Base-by-base conservation (phyloP, 2,329 filamentous ascomycete species). In the Akanthomyces lecanii region DNA sequence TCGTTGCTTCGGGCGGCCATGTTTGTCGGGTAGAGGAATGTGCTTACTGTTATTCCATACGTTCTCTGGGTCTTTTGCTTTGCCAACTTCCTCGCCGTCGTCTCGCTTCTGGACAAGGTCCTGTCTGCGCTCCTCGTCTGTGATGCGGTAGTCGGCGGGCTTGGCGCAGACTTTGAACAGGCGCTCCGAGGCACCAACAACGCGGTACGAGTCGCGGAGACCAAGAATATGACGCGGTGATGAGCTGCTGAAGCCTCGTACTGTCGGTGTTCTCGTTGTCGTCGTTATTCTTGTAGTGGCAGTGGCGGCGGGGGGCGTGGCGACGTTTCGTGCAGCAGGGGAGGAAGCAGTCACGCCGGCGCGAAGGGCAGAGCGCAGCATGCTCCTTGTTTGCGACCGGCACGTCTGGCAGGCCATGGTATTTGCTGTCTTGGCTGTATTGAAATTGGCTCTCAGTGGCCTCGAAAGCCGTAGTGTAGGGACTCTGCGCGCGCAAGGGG, bases 51-150 rank as follows among this genome's bases (percentile, higher is more conserved):
- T 81, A 74, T 96, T 91, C 94, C 94, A 97, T 42, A 73, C 73
- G 5, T 71, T 75, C 4, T 69, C 67, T 5, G 69, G 62, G 50
- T 71, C 69, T 7, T 73, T 59, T 16, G 75, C 69, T 4, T 67
- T 65, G 18, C 94, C 93, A 55, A 98, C 74, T 74, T 98, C 91
- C 74, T 96, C 90, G 10, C 92, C 93, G 38, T 89, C 87, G 60
- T 85, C 85, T 3, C 90, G 89, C 74, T 87, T 89, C 33, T 86
- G 84, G 60, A 95, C 84, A 54, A 85, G 82, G 0, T 83, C 86
- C 4, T 86, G 85, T 68, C 88, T 88, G 67, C 89, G 81, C 57
- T 84, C 79, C 61, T 85, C 81, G 67, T 89, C 82, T 2, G 89
- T 85, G 63, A 96, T 91, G 59, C 80, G 85, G 76, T 97, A 97